A percentile compares a stretch with the other conserved stretches of the same genome.
phyloP scores from a whole-genome alignment of 495 filamentous ascomycete genomes.

The Talaromyces liani region DNA sequence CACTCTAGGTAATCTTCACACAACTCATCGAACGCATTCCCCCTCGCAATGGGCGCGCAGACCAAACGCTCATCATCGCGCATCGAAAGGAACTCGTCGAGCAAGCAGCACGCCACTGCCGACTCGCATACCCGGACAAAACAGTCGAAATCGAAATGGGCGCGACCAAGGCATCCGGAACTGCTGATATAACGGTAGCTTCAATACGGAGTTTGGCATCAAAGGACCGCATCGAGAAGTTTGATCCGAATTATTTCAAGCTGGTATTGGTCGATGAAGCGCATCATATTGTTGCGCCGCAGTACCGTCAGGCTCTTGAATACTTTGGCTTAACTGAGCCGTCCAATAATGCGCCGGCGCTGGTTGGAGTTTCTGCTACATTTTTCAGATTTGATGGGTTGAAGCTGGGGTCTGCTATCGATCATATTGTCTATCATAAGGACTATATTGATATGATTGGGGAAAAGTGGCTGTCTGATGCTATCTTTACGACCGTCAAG shows the following conservation, averaged over 20 bases:
- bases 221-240: constrained; percentile 67
- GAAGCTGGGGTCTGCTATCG: constrained; percentile 78
- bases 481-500: constrained; percentile 87
- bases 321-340: constrained; percentile 65
- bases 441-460: constrained; percentile 96
- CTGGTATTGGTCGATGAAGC: constrained; percentile 93
- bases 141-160: constrained; percentile 88
- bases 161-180: constrained; percentile 59
- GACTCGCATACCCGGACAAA: constrained; percentile 67
- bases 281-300: constrained; percentile 88
- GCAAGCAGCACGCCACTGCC: constrained; percentile 83
- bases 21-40: constrained; percentile 78
- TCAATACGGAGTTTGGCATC: constrained; percentile 76
- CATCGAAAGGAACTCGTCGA: constrained; percentile 94
- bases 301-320: constrained; percentile 62
- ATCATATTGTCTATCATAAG: constrained; percentile 95
- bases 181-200: constrained; percentile 90
- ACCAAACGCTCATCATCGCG: constrained; percentile 82
- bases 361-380: constrained; percentile 92
- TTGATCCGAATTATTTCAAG: constrained; percentile 74
- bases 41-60: constrained; percentile 46
- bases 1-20: constrained; percentile 79
- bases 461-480: constrained; percentile 75
- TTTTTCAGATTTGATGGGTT: constrained; percentile 85
- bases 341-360: constrained; percentile 47